phyloP scores from a whole-genome alignment of 2,329 filamentous ascomycete species.

The Simplicillium sp. region DNA sequence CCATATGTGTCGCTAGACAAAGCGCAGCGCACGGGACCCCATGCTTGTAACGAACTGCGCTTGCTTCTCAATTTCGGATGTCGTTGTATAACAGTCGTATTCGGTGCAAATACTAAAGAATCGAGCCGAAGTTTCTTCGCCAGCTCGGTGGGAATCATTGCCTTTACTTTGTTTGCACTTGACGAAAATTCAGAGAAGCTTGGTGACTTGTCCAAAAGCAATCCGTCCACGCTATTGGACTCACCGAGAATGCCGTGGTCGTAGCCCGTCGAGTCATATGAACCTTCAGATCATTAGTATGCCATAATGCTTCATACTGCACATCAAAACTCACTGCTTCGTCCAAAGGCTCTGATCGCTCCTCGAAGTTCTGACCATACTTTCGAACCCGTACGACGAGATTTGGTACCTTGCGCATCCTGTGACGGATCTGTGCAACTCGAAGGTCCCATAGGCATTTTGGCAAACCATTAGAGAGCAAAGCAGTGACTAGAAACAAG shows the following conservation, averaged over 20 bases:
- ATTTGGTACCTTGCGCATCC: slow-evolving; percentile 8
- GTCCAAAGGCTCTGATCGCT: slow-evolving; percentile 20
- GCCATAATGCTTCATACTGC: too few species aligned
- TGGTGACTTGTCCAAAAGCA: too few species aligned
- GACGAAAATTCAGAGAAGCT: not conserved
- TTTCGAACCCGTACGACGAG: slow-evolving; percentile 17
- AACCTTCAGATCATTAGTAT: slow-evolving; percentile 11
- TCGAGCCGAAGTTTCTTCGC: slow-evolving; percentile 16
- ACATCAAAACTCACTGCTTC: slow-evolving; percentile 9
- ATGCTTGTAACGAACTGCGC: slow-evolving; percentile 16
- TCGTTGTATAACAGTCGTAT: slow-evolving; percentile 18
- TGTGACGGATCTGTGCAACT: not conserved
- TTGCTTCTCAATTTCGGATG: slow-evolving; percentile 9
- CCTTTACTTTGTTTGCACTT: slow-evolving; percentile 8
- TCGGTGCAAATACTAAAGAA: slow-evolving; percentile 14
- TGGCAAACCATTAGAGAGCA: too few species aligned
- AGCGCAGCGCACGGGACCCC: slow-evolving; percentile 9
- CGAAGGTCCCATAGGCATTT: not conserved
- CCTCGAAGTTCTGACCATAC: slow-evolving; percentile 25
- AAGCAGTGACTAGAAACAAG: too few species aligned
- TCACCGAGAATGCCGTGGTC: not conserved
- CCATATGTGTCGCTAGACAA: slow-evolving; percentile 9
- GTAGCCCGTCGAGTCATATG: slow-evolving; percentile 9
- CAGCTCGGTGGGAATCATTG: slow-evolving; percentile 13
- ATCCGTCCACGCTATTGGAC: not conserved